Evolutionary conservation across 2,329 filamentous ascomycete genomes (phyloP).

Genomic region (Phialocephala sp.): DNA sequence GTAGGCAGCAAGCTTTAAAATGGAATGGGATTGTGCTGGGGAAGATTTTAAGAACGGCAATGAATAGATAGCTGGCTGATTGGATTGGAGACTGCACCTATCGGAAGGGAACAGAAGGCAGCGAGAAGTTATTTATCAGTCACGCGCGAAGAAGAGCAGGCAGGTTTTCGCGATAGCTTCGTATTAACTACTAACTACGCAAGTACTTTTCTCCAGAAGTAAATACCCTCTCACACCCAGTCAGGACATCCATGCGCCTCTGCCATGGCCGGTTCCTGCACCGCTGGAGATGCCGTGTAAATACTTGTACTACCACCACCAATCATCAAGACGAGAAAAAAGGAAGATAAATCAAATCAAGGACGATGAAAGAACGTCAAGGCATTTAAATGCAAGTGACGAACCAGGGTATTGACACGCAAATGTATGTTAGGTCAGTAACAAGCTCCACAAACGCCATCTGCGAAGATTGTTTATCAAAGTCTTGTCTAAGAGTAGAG

Average conservation of each 20-base stretch:
- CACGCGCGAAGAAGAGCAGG: neutral
- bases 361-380: neutral
- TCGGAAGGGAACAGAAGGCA: too few species aligned
- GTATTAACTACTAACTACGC: neutral
- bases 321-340: neutral
- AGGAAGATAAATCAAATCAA: neutral
- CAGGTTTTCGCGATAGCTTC: neutral
- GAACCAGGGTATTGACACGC: neutral
- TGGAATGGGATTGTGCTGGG: too few species aligned
- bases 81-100: too few species aligned
- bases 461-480: neutral
- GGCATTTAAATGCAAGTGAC: neutral
- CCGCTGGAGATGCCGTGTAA: neutral
- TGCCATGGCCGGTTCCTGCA: neutral
- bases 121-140: neutral
- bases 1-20: too few species aligned
- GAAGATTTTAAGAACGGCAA: too few species aligned
- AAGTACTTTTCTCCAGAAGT: neutral
- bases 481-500: neutral
- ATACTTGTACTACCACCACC: neutral
- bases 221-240: slow-evolving; percentile 6
- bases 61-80: too few species aligned
- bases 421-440: neutral
- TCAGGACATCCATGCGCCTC: neutral
- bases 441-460: neutral